Conservation (phyloP, 176 grass and related monocot species). For the Dendrocalamus sinicus region DNA sequence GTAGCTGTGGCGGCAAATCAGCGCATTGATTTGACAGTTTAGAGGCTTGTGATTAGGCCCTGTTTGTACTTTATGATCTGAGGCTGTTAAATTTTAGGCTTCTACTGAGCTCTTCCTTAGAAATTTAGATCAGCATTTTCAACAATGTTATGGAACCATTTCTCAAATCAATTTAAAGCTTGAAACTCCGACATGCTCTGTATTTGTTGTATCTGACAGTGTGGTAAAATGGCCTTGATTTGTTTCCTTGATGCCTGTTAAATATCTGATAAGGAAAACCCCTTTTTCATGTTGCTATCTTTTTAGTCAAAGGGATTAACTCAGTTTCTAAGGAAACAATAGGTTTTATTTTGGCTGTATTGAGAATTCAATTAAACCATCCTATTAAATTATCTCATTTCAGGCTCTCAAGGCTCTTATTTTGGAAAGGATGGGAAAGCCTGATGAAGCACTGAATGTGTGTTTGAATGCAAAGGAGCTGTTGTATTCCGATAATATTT, state of each 20-base stretch:
- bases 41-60: not conserved
- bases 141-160: constrained; percentile 11
- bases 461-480: constrained; percentile 82
- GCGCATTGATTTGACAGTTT: not conserved
- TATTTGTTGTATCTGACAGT: constrained; percentile 24
- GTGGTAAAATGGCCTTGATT: not conserved
- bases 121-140: not conserved
- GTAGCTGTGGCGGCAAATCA: not conserved
- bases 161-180: constrained; percentile 23
- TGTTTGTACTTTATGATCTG: not conserved
- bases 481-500: constrained; percentile 69
- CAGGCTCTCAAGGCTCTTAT: constrained; percentile 97
- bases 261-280: constrained; percentile 4
- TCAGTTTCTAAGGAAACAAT: constrained; percentile 6
- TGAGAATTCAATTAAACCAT: constrained; percentile 15
- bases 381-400: constrained; percentile 48
- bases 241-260: not conserved
- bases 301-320: constrained; percentile 28
- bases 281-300: constrained; percentile 4
- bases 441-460: constrained; percentile 77
- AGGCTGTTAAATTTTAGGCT: not conserved
- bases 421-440: constrained; percentile 96
- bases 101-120: not conserved
- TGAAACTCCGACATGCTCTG: not conserved
- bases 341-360: constrained; percentile 19